Evolutionary conservation across 192 early-diverging fungal genomes (phyloP), one percentile per base, ranked within the genome.

Genomic region (Mortierella claussenii): DNA sequence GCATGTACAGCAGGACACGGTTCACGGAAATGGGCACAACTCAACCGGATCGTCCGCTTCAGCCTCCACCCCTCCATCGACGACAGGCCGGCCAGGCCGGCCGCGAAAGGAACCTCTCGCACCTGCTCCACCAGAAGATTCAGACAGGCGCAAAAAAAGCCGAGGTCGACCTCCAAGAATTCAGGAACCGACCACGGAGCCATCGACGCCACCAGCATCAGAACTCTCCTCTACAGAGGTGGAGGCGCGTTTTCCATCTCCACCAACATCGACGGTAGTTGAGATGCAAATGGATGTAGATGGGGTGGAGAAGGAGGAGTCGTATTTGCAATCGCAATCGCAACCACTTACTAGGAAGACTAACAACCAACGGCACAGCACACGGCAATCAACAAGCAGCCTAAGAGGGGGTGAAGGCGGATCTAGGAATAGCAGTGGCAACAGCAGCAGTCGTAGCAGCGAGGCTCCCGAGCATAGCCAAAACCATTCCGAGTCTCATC

Each of bases 41-140:
- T 17, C 28, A 36, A 28, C 44, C 18, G 59, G 31, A 20, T 5
- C 52, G 6, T 34, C 44, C 46, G 28, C 31, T 27, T 21, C 31
- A 32, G 26, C 34, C 26, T 17, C 68, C 26, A 11, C 34, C 33
- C 10, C 68, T 1, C 28, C 47, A 20, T 32, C 50, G 13, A 30
- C 7, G 18, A 20, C 59, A 34, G 32, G 46, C 8, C 54, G 65
- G 9, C 51, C 59, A 18, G 59, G 58, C n/a, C 58, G 59, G 5
- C 68, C 68, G 28, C 50, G 68, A 7, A 70, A 55, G 23, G 68
- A 61, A 17, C n/a, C 44, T 15, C n/a, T n/a, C n/a, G 28, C n/a
- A 12, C 23, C 51, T 18, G 0, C 20, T 13, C 31, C 26, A 18
- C 12, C 32, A 4, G 68, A 54, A 12, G 68, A 70, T 12, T 20